Conservation (phyloP, 345 rosid species). For the Eucalyptus polybractea region DNA sequence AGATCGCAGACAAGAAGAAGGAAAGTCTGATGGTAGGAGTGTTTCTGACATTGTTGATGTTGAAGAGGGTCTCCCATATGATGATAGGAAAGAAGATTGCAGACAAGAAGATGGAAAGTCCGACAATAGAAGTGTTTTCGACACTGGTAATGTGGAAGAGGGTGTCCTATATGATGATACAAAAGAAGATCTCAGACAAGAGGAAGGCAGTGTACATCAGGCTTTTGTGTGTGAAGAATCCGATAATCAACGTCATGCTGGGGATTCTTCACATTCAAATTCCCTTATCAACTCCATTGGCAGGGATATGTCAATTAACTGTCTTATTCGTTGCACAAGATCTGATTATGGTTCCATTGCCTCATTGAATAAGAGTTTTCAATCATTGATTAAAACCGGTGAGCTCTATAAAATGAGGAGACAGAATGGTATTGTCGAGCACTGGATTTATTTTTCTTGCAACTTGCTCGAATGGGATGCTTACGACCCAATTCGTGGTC, state of each 20-base stretch:
- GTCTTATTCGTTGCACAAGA: constrained; percentile 68
- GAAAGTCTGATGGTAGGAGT: not conserved
- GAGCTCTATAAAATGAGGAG: constrained; percentile 19
- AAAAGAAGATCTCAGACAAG: not conserved
- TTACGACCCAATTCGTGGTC: constrained; percentile 13
- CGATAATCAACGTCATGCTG: constrained; percentile 12
- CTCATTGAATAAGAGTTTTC: constrained; percentile 17
- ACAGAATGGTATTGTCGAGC: constrained; percentile 12
- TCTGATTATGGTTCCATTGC: constrained; percentile 23
- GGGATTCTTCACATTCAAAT: constrained; percentile 42
- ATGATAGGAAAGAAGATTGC: not conserved
- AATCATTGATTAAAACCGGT: constrained; percentile 9
- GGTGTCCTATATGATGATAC: not conserved
- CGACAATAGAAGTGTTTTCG: not conserved
- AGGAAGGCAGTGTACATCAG: not conserved
- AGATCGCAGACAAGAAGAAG: not conserved
- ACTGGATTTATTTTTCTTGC: constrained; percentile 40
- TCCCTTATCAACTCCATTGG: constrained; percentile 66
- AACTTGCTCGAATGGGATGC: constrained; percentile 36
- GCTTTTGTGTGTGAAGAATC: not conserved
- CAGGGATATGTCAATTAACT: constrained; percentile 61
- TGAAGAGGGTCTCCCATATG: not conserved
- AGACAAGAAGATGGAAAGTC: not conserved
- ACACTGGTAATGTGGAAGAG: not conserved
- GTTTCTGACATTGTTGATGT: not conserved